These are phyloP conservation scores for Ganoderma resinaceum DNA, from an alignment of 1,284 basidiomycete genomes.

Conservation along the genomic window DNA sequence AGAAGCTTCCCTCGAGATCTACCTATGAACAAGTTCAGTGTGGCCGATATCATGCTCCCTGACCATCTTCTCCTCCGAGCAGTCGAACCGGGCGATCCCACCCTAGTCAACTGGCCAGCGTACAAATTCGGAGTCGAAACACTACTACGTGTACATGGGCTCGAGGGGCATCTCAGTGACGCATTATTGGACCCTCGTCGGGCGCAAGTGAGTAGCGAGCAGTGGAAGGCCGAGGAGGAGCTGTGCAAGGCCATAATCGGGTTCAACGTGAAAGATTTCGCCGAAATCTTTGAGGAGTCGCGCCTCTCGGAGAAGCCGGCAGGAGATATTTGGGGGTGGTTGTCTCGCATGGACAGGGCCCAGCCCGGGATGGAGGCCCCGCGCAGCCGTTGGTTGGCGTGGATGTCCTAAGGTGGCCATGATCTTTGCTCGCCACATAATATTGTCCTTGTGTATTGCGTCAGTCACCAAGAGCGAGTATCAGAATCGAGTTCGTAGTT, in stretches of 20 bases:
- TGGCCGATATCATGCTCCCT: conserved; percentile 13
- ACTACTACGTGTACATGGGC: conserved; percentile 7
- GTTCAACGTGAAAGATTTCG: conserved; percentile 11
- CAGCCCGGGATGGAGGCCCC: too few relatives aligned
- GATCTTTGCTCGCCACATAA: too few relatives aligned
- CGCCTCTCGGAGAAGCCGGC: background rate
- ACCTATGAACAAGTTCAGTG: background rate
- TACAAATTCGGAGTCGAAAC: conserved; percentile 14
- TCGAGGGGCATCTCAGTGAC: conserved; percentile 9
- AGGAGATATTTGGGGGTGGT: too few relatives aligned
- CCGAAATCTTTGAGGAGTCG: background rate
- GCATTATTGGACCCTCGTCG: too few relatives aligned
- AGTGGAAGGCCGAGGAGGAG: conserved; percentile 16
- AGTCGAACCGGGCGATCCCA: background rate
- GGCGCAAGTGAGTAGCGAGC: background rate
- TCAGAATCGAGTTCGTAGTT: too few relatives aligned
- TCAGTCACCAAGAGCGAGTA: too few relatives aligned
- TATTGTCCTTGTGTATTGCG: too few relatives aligned
- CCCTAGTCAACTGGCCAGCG: conserved; percentile 12
- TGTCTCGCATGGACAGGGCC: too few relatives aligned
- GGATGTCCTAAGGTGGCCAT: too few relatives aligned
- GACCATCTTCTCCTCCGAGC: conserved; percentile 9
- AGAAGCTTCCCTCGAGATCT: background rate
- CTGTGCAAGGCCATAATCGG: conserved; percentile 12
- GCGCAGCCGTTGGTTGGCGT: too few relatives aligned